Conservation (phyloP, 495 filamentous ascomycete genomes). For the Penicillium macrosclerotiorum region DNA sequence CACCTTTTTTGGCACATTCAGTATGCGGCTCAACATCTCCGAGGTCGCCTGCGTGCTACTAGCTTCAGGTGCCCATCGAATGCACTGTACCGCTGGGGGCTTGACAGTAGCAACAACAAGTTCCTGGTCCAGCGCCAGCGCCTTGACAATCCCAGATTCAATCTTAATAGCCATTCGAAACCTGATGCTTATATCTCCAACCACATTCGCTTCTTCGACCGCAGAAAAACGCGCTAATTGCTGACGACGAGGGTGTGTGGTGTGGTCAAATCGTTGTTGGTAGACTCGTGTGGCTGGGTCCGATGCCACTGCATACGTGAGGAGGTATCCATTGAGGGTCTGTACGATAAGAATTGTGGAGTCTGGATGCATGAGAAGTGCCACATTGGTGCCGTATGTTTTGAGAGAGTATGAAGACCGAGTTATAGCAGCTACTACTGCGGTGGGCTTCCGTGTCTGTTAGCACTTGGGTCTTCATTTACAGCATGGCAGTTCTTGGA, state of each 20-base stretch:
- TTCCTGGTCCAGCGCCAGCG: conserved; percentile 89
- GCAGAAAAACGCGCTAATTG: conserved; percentile 63
- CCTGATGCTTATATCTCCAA: conserved; percentile 80
- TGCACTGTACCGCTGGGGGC: conserved; percentile 92
- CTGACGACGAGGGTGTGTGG: conserved; percentile 67
- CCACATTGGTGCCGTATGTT: conserved; percentile 81
- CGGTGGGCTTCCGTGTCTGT: conserved; percentile 68
- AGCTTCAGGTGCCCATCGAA: conserved; percentile 85
- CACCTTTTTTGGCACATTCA: conserved; percentile 75
- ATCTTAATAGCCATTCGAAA: conserved; percentile 99
- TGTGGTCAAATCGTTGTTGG: conserved; percentile 70
- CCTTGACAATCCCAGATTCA: conserved; percentile 86
- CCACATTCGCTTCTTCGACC: conserved; percentile 68
- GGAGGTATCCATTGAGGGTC: conserved; percentile 80
- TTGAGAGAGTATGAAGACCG: conserved; percentile 75
- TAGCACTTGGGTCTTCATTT: conserved; percentile 17
- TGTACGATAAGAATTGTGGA: conserved; percentile 90
- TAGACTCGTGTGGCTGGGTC: conserved; percentile 83
- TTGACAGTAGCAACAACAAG: conserved; percentile 91
- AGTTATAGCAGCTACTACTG: conserved; percentile 78
- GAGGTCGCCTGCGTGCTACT: conserved; percentile 83
- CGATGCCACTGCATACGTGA: conserved; percentile 90
- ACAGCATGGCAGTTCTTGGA: neutral
- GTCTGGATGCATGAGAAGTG: conserved; percentile 85
- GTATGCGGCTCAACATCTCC: conserved; percentile 83